These are phyloP conservation scores for Maudiozyma bulderi DNA, from an alignment of 805 yeast genomes.

Conservation along the genomic window DNA sequence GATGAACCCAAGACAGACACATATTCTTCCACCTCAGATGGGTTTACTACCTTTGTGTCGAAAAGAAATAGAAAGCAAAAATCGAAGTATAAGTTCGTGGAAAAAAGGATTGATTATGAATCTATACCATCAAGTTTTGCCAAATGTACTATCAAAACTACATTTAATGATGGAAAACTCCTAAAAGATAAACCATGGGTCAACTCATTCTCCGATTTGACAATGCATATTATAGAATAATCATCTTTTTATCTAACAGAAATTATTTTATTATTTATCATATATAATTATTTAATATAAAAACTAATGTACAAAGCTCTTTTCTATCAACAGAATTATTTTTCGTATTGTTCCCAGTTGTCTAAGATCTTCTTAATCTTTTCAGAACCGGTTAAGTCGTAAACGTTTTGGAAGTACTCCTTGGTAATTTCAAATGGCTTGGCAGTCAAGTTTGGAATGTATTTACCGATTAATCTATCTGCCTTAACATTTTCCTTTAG, in stretches of 20 bases:
- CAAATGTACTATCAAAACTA: slow-evolving; percentile 13
- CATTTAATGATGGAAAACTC: slow-evolving; percentile 17
- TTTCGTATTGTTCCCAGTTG: slow-evolving; percentile 84
- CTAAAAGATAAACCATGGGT: slow-evolving; percentile 33
- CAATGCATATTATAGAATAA: slow-evolving; percentile 32
- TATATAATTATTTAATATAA: not conserved
- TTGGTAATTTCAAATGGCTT: slow-evolving; percentile 92
- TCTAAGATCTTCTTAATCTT: slow-evolving; percentile 84
- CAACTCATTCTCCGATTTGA: slow-evolving; percentile 44
- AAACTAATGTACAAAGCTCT: not conserved
- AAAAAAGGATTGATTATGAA: slow-evolving; percentile 17
- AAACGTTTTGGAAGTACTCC: slow-evolving; percentile 95
- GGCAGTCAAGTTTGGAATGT: slow-evolving; percentile 98
- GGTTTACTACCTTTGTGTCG: slow-evolving; percentile 18
- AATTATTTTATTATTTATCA: not conserved
- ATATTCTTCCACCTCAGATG: slow-evolving; percentile 6
- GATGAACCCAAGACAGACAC: not conserved
- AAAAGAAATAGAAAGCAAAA: slow-evolving; percentile 12
- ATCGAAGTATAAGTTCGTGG: slow-evolving; percentile 6
- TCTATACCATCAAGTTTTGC: slow-evolving; percentile 13
- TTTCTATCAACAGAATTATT: not conserved
- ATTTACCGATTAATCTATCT: slow-evolving; percentile 83
- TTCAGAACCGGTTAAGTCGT: slow-evolving; percentile 80
- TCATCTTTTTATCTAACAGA: not conserved
- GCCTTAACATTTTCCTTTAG: slow-evolving; percentile 93